Evolutionary conservation across 108 stramenopile species (phyloP).

Genomic region (Thalassiosira profunda): DNA sequence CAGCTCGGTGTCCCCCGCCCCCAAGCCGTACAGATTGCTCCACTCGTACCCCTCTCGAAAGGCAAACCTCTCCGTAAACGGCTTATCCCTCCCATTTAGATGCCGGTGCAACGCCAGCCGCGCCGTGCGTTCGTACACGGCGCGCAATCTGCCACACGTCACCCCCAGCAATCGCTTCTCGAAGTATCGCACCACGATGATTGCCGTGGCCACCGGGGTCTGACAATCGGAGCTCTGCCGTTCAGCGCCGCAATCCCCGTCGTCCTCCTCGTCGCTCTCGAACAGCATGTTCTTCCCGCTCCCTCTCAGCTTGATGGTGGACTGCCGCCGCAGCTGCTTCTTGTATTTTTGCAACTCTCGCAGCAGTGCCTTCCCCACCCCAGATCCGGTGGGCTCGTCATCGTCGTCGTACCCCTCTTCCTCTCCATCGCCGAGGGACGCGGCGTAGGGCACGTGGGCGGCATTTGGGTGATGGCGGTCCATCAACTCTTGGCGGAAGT

Average conservation of each 20-base stretch:
- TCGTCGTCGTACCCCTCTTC: conserved; percentile 54
- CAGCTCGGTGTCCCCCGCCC: conserved; percentile 78
- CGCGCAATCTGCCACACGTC: conserved; percentile 67
- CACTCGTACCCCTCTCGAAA: conserved; percentile 17
- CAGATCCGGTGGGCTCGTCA: conserved; percentile 50
- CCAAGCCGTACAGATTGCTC: conserved; percentile 65
- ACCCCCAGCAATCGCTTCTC: conserved; percentile 58
- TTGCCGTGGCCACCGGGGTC: conserved; percentile 33
- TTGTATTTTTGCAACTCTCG: conserved; percentile 24
- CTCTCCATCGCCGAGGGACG: conserved; percentile 6
- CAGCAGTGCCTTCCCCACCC: conserved; percentile 36
- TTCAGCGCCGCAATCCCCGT: not conserved
- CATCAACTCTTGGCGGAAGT: conserved; percentile 24
- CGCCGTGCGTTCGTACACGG: conserved; percentile 56
- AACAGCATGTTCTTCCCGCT: not conserved
- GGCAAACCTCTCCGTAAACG: conserved; percentile 39
- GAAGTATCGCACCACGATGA: conserved; percentile 71
- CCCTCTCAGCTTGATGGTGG: conserved; percentile 16
- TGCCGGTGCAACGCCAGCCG: conserved; percentile 61
- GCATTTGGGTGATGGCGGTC: conserved; percentile 48
- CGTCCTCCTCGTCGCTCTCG: not conserved
- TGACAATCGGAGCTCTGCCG: not conserved
- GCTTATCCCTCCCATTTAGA: conserved; percentile 31
- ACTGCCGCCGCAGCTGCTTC: conserved; percentile 1
- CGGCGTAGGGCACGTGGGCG: conserved; percentile 61